A percentile compares a stretch with the other conserved stretches of the same genome.
Evolutionary conservation across 345 rosid species (phyloP).

Genomic region (Lepidium aucheri): DNA sequence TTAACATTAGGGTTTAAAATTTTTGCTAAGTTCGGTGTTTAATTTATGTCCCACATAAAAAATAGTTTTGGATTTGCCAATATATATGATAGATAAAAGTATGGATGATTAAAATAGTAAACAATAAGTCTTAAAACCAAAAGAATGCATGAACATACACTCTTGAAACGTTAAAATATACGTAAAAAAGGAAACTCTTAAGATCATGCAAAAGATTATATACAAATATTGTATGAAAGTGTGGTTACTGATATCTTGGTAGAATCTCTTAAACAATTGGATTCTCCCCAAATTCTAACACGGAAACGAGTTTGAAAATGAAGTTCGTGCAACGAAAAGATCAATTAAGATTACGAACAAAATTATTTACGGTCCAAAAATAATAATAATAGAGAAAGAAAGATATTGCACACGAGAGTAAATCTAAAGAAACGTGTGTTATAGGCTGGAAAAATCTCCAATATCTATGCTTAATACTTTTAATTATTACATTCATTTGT

Average conservation of each 20-base stretch:
- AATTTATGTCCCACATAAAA: too few relatives aligned
- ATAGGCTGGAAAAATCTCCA: constrained; percentile 25
- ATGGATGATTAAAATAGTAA: not conserved
- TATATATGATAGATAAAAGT: not conserved
- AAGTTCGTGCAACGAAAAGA: constrained; percentile 23
- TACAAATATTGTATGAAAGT: not conserved
- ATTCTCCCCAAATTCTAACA: not conserved
- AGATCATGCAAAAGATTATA: constrained; percentile 11
- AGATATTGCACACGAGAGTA: constrained; percentile 22
- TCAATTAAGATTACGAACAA: constrained; percentile 13
- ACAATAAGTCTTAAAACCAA: not conserved
- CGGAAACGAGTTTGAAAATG: constrained; percentile 11
- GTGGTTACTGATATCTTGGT: constrained; percentile 2
- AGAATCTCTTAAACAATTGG: not conserved
- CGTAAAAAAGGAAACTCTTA: not conserved
- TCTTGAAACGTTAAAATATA: not conserved
- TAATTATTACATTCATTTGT: constrained; percentile 13
- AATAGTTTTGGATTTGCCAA: too few relatives aligned
- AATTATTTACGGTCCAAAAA: not conserved
- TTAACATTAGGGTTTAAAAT: too few relatives aligned
- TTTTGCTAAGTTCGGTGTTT: too few relatives aligned
- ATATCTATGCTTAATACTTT: not conserved
- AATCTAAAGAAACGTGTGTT: constrained; percentile 29
- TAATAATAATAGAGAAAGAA: not conserved
- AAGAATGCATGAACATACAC: not conserved